These are phyloP conservation scores for Aureobasidium sp. DNA, from an alignment of 2,329 filamentous ascomycete genomes.

Conservation along the genomic window DNA sequence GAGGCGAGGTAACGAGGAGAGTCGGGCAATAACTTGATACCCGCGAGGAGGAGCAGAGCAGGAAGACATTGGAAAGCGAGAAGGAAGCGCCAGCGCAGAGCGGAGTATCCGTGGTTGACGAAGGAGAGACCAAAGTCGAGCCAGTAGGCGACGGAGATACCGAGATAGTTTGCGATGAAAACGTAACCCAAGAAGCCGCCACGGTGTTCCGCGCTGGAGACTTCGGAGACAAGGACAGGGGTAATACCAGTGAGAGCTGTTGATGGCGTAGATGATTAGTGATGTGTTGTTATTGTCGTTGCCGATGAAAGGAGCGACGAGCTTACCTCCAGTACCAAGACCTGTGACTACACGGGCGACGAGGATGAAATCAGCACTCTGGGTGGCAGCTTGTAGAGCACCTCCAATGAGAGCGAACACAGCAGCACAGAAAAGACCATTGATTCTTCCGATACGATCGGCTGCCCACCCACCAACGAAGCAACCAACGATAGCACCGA, in stretches of 20 bases:
- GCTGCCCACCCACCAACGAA: constrained; percentile 45
- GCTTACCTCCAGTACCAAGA: constrained; percentile 42
- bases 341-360: constrained; percentile 46
- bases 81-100: constrained; percentile 23
- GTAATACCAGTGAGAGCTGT: constrained; percentile 41
- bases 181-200: constrained; percentile 43
- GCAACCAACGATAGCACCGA: constrained; percentile 45
- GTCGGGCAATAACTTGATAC: constrained; percentile 40
- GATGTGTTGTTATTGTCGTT: not conserved
- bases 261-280: not conserved
- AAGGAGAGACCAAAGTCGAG: constrained; percentile 32
- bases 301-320: not conserved
- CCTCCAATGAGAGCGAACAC: constrained; percentile 45
- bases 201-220: constrained; percentile 40
- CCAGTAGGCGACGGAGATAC: constrained; percentile 34
- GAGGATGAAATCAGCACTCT: constrained; percentile 43
- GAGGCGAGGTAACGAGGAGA: constrained; percentile 33
- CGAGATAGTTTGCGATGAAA: constrained; percentile 47
- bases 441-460: constrained; percentile 49
- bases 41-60: constrained; percentile 33
- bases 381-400: constrained; percentile 40
- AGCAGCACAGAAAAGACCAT: constrained; percentile 42
- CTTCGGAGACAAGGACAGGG: constrained; percentile 44
- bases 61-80: constrained; percentile 37
- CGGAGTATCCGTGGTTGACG: constrained; percentile 21